Conservation (phyloP, 768 basidiomycete genomes). For the Saitozyma sp. region DNA sequence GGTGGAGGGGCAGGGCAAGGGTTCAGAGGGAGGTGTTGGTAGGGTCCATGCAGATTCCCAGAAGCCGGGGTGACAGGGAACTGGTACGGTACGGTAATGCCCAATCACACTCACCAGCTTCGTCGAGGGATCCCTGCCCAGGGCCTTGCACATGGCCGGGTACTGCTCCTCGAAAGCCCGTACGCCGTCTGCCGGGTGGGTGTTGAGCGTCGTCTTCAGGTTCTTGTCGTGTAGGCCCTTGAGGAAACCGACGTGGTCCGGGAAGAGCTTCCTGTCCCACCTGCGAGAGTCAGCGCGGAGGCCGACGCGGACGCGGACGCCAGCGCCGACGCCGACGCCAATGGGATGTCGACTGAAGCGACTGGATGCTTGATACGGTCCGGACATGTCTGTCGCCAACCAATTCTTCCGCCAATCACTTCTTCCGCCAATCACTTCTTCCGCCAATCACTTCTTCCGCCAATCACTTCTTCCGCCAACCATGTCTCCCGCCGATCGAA, state of each 20-base stretch:
- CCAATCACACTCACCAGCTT: constrained; percentile 9
- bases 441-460: no score
- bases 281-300: constrained; percentile 10
- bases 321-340: neutral
- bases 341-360: neutral
- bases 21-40: no score
- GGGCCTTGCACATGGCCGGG: constrained; percentile 26
- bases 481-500: no score
- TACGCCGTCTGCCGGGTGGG: constrained; percentile 36
- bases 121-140: constrained; percentile 18
- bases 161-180: constrained; percentile 31
- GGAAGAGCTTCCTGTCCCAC: constrained; percentile 37
- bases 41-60: no score
- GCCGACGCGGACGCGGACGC: neutral
- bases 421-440: no score
- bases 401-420: no score
- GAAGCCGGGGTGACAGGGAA: no score
- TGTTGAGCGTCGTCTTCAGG: constrained; percentile 30
- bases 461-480: no score
- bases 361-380: no score
- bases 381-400: no score
- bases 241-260: constrained; percentile 33
- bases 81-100: neutral
- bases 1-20: no score
- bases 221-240: constrained; percentile 28